These are phyloP conservation scores for Fusarium bactridioides DNA, from an alignment of 2,329 filamentous ascomycete genomes.

Conservation along the genomic window DNA sequence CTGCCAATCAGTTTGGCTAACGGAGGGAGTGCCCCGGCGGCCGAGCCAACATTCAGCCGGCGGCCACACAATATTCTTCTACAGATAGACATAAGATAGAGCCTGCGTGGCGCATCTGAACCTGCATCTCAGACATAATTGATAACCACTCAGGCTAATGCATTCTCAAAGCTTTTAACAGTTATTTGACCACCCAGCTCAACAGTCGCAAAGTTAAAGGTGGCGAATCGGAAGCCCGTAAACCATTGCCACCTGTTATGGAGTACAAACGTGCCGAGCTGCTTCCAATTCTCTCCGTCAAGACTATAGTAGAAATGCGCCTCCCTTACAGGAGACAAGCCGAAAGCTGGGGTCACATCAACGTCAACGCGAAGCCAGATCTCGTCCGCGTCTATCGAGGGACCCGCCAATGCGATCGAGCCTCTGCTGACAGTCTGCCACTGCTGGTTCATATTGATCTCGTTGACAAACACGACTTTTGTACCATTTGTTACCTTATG, in stretches of 20 bases:
- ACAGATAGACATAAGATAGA: neutral
- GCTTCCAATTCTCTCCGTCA: neutral
- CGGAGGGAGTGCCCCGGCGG: neutral
- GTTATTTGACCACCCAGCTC: neutral
- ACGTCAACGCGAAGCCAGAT: neutral
- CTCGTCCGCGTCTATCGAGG: neutral
- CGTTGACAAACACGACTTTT: neutral
- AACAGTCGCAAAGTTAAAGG: neutral
- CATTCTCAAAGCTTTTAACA: neutral
- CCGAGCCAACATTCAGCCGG: neutral
- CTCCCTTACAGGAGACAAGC: neutral
- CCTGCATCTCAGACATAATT: rapidly evolving
- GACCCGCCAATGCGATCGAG: neutral
- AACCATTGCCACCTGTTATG: neutral
- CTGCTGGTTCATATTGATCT: neutral
- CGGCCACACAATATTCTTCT: neutral
- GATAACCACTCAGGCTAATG: neutral
- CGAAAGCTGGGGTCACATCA: neutral
- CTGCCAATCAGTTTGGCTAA: neutral
- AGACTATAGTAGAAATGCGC: neutral
- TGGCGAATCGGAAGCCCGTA: neutral
- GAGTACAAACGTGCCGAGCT: neutral
- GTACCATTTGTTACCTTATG: neutral
- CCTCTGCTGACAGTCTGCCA: neutral
- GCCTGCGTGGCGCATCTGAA: rapidly evolving